Conservation (phyloP, 768 basidiomycete species). For the Pisolithus microcarpus region DNA sequence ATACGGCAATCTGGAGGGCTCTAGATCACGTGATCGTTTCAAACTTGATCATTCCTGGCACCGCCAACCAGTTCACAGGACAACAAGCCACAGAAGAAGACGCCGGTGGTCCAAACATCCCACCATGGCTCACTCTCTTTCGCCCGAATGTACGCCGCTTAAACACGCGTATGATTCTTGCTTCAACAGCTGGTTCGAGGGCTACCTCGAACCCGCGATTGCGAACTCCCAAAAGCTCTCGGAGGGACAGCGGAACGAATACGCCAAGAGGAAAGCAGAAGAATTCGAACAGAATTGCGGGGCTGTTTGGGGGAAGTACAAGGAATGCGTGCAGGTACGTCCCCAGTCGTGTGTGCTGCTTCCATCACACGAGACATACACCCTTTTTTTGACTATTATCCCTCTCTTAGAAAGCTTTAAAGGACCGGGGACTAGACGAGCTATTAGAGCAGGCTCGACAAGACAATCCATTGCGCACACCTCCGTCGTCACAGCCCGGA, state of each 20-base stretch:
- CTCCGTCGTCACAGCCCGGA: conserved; percentile 37
- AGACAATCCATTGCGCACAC: conserved; percentile 69
- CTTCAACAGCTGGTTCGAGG: conserved; percentile 98
- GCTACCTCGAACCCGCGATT: conserved; percentile 82
- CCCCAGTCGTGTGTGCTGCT: not conserved
- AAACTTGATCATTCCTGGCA: no score
- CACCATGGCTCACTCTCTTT: conserved; percentile 72
- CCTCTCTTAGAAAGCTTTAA: conserved; percentile 59
- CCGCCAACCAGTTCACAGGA: no score
- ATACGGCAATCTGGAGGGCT: no score
- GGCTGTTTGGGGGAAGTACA: conserved; percentile 73
- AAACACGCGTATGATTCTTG: conserved; percentile 89
- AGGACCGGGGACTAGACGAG: conserved; percentile 67
- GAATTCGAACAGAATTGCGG: conserved; percentile 88
- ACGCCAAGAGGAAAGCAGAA: conserved; percentile 72
- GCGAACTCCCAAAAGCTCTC: conserved; percentile 32
- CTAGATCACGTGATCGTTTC: no score
- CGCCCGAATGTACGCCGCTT: conserved; percentile 79
- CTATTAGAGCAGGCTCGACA: conserved; percentile 73
- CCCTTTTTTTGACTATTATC: not conserved
- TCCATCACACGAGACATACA: not conserved
- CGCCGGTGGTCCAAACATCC: no score
- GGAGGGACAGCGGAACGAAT: conserved; percentile 44
- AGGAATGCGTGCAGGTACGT: conserved; percentile 75
- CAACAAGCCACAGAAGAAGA: no score